phyloP scores from a whole-genome alignment of 139 green algal genomes.

The Asterochloris sp. region DNA sequence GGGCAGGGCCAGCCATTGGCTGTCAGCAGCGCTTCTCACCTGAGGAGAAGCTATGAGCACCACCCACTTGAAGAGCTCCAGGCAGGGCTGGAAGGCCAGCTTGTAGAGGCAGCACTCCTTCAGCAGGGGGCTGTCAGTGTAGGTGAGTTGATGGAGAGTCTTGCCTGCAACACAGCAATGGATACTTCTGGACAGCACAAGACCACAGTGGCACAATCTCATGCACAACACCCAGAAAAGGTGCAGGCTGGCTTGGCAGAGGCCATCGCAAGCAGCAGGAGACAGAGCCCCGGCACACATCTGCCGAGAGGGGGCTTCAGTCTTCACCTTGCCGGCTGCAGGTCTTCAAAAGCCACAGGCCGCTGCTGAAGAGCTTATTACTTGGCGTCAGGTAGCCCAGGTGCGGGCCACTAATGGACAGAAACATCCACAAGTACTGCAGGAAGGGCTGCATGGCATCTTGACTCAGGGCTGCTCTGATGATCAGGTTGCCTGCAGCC shows the following conservation, averaged over 20 bases:
- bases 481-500: conserved; percentile 55
- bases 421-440: conserved; percentile 45
- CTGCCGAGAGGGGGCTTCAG: neutral
- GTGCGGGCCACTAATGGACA: conserved; percentile 62
- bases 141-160: conserved; percentile 59
- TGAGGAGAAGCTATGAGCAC: conserved; percentile 42
- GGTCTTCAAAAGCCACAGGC: conserved; percentile 50
- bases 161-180: neutral
- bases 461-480: conserved; percentile 50
- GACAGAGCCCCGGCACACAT: neutral
- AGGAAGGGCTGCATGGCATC: conserved; percentile 38
- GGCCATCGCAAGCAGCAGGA: neutral
- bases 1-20: too few relatives aligned
- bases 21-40: neutral
- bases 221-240: neutral
- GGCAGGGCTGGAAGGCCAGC: conserved; percentile 28
- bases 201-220: neutral
- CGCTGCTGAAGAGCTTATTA: conserved; percentile 44
- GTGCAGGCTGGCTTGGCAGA: neutral
- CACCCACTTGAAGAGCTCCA: conserved; percentile 49
- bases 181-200: neutral
- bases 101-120: conserved; percentile 63
- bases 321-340: conserved; percentile 23
- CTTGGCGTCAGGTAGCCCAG: conserved; percentile 58
- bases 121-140: conserved; percentile 43